Evolutionary conservation across 108 stramenopile species (phyloP).

Genomic region (Cyclotella atomus): DNA sequence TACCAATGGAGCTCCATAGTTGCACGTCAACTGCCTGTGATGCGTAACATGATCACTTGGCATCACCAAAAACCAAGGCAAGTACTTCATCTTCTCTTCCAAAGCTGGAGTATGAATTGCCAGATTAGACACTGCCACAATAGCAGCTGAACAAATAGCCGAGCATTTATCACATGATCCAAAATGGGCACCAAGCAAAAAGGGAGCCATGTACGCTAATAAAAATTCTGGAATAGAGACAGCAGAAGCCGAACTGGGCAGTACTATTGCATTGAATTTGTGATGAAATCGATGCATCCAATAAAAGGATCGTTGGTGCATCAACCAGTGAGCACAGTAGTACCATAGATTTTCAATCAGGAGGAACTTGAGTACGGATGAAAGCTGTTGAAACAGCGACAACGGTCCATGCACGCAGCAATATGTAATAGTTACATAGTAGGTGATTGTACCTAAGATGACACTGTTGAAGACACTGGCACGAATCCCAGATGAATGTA

Average conservation of each 20-base stretch:
- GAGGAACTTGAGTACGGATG: constrained; percentile 23
- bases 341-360: constrained; percentile 34
- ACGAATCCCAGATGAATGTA: constrained; percentile 34
- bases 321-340: constrained; percentile 33
- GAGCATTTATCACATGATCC: constrained; percentile 37
- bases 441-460: constrained; percentile 31
- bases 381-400: constrained; percentile 20
- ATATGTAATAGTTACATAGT: constrained; percentile 27
- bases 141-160: constrained; percentile 20
- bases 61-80: constrained; percentile 52
- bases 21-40: constrained; percentile 54
- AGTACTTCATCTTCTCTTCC: constrained; percentile 37
- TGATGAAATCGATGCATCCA: constrained; percentile 60
- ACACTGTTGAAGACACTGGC: constrained; percentile 37
- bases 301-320: constrained; percentile 38
- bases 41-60: constrained; percentile 63
- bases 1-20: constrained; percentile 63
- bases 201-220: constrained; percentile 63
- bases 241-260: constrained; percentile 57
- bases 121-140: constrained; percentile 50
- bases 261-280: constrained; percentile 47
- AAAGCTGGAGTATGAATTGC: constrained; percentile 63
- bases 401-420: constrained; percentile 27
- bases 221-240: constrained; percentile 50
- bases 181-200: constrained; percentile 39